Evolutionary conservation across 23 red algal genomes (phyloP).

Genomic region (Chondrus crispus): DNA sequence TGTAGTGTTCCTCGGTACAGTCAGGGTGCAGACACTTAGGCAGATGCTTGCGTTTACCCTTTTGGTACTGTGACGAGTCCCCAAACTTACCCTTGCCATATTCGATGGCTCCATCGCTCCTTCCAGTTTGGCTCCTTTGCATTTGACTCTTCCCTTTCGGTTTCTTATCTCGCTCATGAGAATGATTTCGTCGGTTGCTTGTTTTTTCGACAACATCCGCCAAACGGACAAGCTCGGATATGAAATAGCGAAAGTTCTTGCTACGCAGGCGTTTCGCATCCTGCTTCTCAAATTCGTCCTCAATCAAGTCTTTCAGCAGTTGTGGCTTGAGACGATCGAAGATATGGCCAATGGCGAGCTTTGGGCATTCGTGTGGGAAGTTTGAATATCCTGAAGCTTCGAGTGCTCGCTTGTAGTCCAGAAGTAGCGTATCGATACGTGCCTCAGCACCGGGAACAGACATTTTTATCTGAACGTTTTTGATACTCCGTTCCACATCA

Average conservation of each 20-base stretch:
- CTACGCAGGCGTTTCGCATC: neutral
- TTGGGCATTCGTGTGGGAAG: neutral
- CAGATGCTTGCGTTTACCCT: neutral
- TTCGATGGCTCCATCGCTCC: neutral
- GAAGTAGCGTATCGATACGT: neutral
- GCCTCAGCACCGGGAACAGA: neutral
- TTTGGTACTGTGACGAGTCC: neutral
- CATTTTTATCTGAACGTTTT: slow-evolving; percentile 2
- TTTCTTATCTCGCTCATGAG: neutral
- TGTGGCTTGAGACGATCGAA: slow-evolving; percentile 18
- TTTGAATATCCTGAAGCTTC: neutral
- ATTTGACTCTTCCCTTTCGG: neutral
- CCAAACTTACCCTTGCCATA: neutral
- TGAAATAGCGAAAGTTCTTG: slow-evolving; percentile 26
- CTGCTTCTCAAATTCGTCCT: neutral
- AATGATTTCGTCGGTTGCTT: too few relatives aligned
- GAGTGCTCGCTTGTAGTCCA: neutral
- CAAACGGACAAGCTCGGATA: slow-evolving; percentile 9
- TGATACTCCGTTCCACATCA: neutral
- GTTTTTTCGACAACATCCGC: neutral
- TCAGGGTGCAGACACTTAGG: neutral
- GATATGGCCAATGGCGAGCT: slow-evolving; percentile 14
- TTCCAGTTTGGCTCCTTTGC: neutral
- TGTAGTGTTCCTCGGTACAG: neutral
- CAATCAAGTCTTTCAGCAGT: neutral